Evolutionary conservation across 2,329 filamentous ascomycete species (phyloP).

Genomic region (Lachnellula cervina): DNA sequence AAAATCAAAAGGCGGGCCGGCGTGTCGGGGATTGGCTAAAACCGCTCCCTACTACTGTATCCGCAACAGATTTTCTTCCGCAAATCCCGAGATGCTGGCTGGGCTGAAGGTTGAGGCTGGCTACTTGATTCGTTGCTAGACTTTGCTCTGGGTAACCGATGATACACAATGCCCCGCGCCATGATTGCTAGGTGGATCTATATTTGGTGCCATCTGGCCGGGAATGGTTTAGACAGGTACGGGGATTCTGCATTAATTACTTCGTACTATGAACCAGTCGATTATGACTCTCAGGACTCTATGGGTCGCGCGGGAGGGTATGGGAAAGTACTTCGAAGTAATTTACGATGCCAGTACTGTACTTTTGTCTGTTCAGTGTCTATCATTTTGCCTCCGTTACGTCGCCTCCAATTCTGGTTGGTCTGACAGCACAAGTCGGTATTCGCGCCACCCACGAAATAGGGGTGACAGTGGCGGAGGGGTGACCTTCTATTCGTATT

Average conservation of each 20-base stretch:
- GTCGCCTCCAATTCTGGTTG: not conserved
- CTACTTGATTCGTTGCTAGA: not conserved
- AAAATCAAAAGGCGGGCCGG: too few species aligned
- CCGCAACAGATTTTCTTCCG: not conserved
- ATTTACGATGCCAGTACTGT: not conserved
- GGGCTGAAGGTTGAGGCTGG: not conserved
- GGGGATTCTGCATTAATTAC: not conserved
- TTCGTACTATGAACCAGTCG: not conserved
- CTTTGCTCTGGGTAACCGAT: not conserved
- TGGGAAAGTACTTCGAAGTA: not conserved
- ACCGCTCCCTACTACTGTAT: too few species aligned
- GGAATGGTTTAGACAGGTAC: slow-evolving; percentile 4
- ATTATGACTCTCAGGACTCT: too few species aligned
- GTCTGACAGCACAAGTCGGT: too few species aligned
- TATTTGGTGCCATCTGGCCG: slow-evolving; percentile 5
- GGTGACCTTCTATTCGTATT: too few species aligned
- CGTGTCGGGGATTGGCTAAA: too few species aligned
- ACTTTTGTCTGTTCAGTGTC: not conserved
- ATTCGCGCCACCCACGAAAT: too few species aligned
- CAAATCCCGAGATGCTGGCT: not conserved
- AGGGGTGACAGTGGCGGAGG: too few species aligned
- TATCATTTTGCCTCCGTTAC: not conserved
- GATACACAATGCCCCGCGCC: not conserved
- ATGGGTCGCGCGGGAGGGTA: too few species aligned
- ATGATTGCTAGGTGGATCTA: not conserved